phyloP scores from a whole-genome alignment of 495 filamentous ascomycete species.

The Neurospora sp. region DNA sequence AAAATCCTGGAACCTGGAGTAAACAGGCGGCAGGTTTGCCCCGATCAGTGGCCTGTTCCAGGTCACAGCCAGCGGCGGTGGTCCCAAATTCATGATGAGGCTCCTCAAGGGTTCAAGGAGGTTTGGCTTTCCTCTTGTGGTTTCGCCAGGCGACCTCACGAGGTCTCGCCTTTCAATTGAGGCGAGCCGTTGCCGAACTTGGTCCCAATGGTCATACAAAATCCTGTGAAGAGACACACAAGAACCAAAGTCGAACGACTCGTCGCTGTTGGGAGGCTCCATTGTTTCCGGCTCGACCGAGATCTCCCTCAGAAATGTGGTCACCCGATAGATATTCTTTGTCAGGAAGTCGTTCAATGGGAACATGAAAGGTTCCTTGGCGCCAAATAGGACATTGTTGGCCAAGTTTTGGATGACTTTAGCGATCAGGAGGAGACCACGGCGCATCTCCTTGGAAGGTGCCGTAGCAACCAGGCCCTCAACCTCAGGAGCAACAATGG shows the following conservation, averaged over 20 bases:
- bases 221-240: slow-evolving; percentile 56
- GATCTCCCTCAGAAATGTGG: slow-evolving; percentile 52
- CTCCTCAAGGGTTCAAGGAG: slow-evolving; percentile 42
- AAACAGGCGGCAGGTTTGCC: slow-evolving; percentile 45
- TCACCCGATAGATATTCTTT: slow-evolving; percentile 52
- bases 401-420: slow-evolving; percentile 60
- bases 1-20: slow-evolving; percentile 59
- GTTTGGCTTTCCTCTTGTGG: slow-evolving; percentile 32
- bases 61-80: slow-evolving; percentile 52
- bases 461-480: slow-evolving; percentile 48
- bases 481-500: slow-evolving; percentile 56
- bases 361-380: slow-evolving; percentile 60
- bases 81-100: slow-evolving; percentile 51
- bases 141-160: slow-evolving; percentile 40
- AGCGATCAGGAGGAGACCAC: slow-evolving; percentile 54
- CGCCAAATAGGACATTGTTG: slow-evolving; percentile 61
- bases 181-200: slow-evolving; percentile 50
- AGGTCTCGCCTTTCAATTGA: slow-evolving; percentile 43
- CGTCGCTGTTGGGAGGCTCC: slow-evolving; percentile 23
- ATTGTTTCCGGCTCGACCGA: slow-evolving; percentile 35
- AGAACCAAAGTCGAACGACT: slow-evolving; percentile 57
- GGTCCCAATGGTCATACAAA: slow-evolving; percentile 59
- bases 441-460: slow-evolving; percentile 55
- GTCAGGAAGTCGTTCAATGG: slow-evolving; percentile 55
- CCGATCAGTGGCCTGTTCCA: slow-evolving; percentile 52